Percentiles rank a stretch among this genome's conserved stretches.
These are phyloP conservation scores for Neoscytalidium dimidiatum DNA, from an alignment of 2,329 filamentous ascomycete species.

Conservation along the genomic window DNA sequence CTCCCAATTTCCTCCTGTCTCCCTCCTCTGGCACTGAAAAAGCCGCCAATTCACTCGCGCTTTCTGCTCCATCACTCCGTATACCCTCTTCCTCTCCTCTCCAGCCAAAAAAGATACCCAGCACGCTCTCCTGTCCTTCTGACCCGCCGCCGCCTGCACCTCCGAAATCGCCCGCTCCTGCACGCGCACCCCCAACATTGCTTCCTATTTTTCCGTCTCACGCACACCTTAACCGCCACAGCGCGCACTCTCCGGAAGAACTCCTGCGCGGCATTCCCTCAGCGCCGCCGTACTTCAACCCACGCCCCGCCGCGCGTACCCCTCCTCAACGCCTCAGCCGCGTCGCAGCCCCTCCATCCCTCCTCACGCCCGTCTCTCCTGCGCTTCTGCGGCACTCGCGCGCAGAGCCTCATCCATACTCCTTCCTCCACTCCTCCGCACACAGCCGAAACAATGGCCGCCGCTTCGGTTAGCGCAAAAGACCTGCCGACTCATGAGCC, in stretches of 20 bases:
- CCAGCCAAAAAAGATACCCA: background rate
- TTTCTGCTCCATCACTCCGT: background rate
- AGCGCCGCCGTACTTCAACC: background rate
- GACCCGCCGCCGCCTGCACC: background rate
- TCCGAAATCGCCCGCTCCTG: slow-evolving; percentile 8
- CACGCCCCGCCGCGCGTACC: background rate
- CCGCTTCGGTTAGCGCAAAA: background rate
- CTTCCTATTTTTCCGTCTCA: slow-evolving; percentile 14
- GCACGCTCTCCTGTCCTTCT: background rate
- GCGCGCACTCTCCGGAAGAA: background rate
- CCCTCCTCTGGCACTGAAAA: slow-evolving; percentile 1
- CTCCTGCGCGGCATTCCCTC: background rate
- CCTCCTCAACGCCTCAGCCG: background rate
- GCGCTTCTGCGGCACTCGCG: background rate
- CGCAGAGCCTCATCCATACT: background rate
- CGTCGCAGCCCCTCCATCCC: background rate
- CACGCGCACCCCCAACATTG: slow-evolving; percentile 6
- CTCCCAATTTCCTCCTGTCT: slow-evolving; percentile 16
- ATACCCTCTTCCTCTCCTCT: background rate
- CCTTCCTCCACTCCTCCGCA: background rate
- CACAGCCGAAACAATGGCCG: slow-evolving; percentile 12
- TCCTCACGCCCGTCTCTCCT: background rate
- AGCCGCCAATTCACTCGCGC: background rate
- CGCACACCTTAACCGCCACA: slow-evolving; percentile 6
- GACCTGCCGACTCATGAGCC: background rate